Evolutionary conservation across 257 asterid species (phyloP).

Genomic region (Solanum microdontum): DNA sequence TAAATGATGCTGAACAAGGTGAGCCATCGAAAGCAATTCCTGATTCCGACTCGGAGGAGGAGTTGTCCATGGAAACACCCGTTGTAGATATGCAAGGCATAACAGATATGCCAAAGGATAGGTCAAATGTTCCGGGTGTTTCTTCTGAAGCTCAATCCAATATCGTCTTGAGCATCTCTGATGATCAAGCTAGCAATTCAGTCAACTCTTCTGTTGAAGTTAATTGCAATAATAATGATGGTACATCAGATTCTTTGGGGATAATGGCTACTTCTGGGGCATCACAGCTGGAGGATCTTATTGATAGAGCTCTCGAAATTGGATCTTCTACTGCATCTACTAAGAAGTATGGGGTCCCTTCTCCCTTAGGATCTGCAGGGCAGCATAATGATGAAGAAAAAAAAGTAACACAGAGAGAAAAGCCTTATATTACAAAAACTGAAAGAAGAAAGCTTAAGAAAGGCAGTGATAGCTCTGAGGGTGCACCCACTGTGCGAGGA

Average conservation of each 20-base stretch:
- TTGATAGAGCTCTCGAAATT: conserved; percentile 91
- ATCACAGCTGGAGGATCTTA: conserved; percentile 69
- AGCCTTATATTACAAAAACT: conserved; percentile 78
- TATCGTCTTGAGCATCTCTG: conserved; percentile 16
- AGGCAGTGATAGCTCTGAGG: conserved; percentile 44
- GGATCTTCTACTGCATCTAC: conserved; percentile 64
- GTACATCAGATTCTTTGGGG: conserved; percentile 22
- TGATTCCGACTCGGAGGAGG: conserved; percentile 64
- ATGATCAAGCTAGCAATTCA: conserved; percentile 17
- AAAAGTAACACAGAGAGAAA: conserved; percentile 48
- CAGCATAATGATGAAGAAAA: conserved; percentile 24
- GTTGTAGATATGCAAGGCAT: conserved; percentile 22
- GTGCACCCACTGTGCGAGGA: conserved; percentile 22
- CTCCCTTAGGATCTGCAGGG: conserved; percentile 25
- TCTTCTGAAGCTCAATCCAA: conserved; percentile 16
- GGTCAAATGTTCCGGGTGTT: conserved; percentile 7
- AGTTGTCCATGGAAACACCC: conserved; percentile 31
- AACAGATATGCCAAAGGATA: conserved; percentile 21
- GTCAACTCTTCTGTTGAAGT: conserved; percentile 19
- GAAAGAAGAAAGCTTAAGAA: conserved; percentile 93
- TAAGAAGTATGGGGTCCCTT: conserved; percentile 48
- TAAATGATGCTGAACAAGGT: conserved; percentile 40
- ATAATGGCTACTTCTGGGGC: conserved; percentile 23
- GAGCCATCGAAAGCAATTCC: conserved; percentile 53
- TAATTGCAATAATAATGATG: conserved; percentile 12